Percentiles rank a stretch among this genome's conserved stretches.
phyloP scores from a whole-genome alignment of 345 rosid genomes.

The Microthlaspi erraticum region DNA sequence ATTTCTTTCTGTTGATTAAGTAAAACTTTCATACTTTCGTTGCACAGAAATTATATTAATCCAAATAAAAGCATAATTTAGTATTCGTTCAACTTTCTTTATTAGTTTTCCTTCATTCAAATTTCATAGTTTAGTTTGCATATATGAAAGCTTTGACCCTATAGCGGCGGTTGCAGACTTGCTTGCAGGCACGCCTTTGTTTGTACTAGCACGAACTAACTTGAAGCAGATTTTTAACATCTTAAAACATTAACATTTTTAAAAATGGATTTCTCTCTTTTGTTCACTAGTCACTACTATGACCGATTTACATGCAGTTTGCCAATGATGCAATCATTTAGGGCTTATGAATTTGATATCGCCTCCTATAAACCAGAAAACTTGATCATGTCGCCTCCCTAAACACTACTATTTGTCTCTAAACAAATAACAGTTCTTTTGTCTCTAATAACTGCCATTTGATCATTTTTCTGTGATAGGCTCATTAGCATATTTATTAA shows the following conservation, averaged over 20 bases:
- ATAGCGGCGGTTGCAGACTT: conserved; percentile 15
- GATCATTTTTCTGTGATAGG: neutral
- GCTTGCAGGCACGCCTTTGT: conserved; percentile 9
- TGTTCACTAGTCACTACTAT: neutral
- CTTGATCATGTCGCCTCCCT: neutral
- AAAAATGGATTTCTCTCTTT: no score
- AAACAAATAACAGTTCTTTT: neutral
- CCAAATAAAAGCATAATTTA: neutral
- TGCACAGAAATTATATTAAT: conserved; percentile 15
- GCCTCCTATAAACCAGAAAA: neutral
- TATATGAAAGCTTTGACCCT: conserved; percentile 25
- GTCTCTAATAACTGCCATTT: conserved; percentile 13
- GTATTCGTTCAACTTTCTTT: neutral
- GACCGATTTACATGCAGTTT: conserved; percentile 6
- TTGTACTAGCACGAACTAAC: conserved; percentile 8
- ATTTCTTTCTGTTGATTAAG: neutral
- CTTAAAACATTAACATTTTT: no score
- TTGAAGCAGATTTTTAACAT: neutral
- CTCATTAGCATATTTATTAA: conserved; percentile 18
- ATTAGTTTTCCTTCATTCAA: neutral
- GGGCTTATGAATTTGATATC: neutral
- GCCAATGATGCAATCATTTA: neutral
- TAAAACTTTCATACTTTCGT: conserved; percentile 1
- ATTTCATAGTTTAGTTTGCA: neutral
- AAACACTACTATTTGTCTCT: neutral